A percentile compares a stretch with the other conserved stretches of the same genome.
Conservation (phyloP, 1,284 basidiomycete genomes). For the Ganoderma meredithae region DNA sequence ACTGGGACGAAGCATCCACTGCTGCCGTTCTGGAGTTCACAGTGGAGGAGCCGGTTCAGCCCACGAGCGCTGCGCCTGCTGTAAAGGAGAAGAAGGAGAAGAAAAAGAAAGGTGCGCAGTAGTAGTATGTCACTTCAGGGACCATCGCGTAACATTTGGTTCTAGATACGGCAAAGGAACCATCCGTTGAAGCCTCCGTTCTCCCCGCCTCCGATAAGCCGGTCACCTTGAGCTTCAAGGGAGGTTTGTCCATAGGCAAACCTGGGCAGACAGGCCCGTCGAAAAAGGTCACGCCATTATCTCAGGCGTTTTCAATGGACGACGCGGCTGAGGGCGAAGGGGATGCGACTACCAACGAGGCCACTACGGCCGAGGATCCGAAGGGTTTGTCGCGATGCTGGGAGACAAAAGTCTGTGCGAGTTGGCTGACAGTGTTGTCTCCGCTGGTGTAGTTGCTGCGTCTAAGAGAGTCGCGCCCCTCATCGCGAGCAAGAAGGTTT, state of each 20-base stretch:
- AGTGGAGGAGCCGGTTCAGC: conserved; percentile 66
- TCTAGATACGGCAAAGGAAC: conserved; percentile 25
- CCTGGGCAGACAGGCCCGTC: conserved; percentile 34
- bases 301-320: conserved; percentile 64
- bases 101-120: conserved; percentile 61
- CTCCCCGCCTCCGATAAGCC: conserved; percentile 80
- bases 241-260: conserved; percentile 49
- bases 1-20: conserved; percentile 84
- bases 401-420: conserved; percentile 27
- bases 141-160: background rate
- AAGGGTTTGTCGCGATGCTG: conserved; percentile 58
- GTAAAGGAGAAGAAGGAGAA: conserved; percentile 71
- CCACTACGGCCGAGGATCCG: conserved; percentile 49
- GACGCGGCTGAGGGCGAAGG: conserved; percentile 39
- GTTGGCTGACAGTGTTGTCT: conserved; percentile 29
- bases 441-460: conserved; percentile 53
- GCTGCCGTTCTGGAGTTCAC: conserved; percentile 80
- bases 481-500: conserved; percentile 89
- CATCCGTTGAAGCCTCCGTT: conserved; percentile 59
- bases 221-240: conserved; percentile 76
- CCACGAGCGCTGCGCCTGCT: conserved; percentile 39
- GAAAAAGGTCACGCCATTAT: conserved; percentile 48
- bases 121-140: background rate
- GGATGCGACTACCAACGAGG: conserved; percentile 33
- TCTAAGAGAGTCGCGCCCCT: conserved; percentile 83